These are phyloP conservation scores for Calcarisporium arbuscula DNA, from an alignment of 2,329 filamentous ascomycete genomes.

Conservation along the genomic window DNA sequence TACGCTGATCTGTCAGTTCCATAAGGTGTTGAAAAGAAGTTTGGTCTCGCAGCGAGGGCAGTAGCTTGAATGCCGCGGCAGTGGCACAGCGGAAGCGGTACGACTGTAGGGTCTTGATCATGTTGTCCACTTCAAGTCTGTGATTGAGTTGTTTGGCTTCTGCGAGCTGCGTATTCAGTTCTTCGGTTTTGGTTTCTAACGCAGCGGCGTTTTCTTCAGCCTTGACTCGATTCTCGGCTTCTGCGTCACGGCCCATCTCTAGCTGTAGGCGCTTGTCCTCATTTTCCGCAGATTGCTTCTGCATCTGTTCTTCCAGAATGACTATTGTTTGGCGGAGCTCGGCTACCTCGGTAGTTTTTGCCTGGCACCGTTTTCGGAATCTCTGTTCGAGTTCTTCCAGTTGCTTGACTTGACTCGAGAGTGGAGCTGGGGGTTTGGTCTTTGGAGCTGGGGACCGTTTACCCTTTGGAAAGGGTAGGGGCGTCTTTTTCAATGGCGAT, in stretches of 20 bases:
- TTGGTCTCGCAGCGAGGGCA: not conserved
- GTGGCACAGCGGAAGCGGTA: conserved; percentile 7
- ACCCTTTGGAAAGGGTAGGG: no score
- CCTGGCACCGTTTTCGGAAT: no score
- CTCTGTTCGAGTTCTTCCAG: no score
- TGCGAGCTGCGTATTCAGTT: not conserved
- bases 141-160: not conserved
- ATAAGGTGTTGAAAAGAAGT: not conserved
- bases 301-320: not conserved
- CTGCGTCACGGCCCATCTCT: not conserved
- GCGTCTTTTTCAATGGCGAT: no score
- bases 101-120: conserved; percentile 2
- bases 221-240: not conserved
- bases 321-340: no score
- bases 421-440: no score
- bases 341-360: no score
- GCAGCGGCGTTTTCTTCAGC: not conserved
- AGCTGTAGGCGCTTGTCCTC: not conserved
- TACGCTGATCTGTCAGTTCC: no score
- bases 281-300: not conserved
- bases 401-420: no score
- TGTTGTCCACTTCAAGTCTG: not conserved
- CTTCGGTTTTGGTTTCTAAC: not conserved
- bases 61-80: conserved; percentile 1
- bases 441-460: no score